Percentiles rank a stretch among this genome's conserved stretches.
Evolutionary conservation across 345 rosid genomes (phyloP).

Genomic region (Anacardium occidentale): DNA sequence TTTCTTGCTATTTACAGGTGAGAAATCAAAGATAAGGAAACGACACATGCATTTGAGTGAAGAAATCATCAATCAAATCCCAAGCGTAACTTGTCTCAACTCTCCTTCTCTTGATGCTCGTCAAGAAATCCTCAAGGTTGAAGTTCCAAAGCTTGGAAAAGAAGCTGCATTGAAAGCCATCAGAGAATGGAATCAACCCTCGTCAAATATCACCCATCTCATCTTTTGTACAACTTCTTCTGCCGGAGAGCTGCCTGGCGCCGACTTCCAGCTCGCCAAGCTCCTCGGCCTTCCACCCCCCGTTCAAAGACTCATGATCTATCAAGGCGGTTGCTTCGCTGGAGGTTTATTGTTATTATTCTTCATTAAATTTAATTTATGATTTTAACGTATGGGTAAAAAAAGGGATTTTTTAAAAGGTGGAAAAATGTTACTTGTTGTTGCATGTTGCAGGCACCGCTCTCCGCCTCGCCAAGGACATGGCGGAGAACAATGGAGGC

Average conservation of each 20-base stretch:
- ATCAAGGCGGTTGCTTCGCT: background rate
- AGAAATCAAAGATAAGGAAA: no score
- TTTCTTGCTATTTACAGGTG: no score
- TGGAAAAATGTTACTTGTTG: no score
- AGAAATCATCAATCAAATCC: no score
- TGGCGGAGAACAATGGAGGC: background rate
- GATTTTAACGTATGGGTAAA: no score
- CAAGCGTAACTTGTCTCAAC: background rate
- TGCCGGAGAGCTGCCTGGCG: slow-evolving; percentile 3
- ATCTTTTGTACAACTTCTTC: background rate
- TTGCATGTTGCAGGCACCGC: background rate
- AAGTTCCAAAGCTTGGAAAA: background rate
- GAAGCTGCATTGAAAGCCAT: slow-evolving; percentile 18
- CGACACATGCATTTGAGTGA: no score
- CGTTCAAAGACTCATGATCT: slow-evolving; percentile 2
- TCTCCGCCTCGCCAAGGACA: slow-evolving; percentile 10
- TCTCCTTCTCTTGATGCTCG: no score
- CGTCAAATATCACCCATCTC: slow-evolving; percentile 3
- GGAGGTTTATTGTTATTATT: background rate
- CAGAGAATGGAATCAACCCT: slow-evolving; percentile 12
- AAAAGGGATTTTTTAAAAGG: no score
- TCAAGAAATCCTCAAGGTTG: no score
- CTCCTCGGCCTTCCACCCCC: background rate
- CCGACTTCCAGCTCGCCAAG: background rate
- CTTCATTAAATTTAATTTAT: no score